Percentiles rank a stretch among this genome's conserved stretches.
phyloP scores from a whole-genome alignment of 2,329 filamentous ascomycete genomes.

The Arthrocladium fulminans region DNA sequence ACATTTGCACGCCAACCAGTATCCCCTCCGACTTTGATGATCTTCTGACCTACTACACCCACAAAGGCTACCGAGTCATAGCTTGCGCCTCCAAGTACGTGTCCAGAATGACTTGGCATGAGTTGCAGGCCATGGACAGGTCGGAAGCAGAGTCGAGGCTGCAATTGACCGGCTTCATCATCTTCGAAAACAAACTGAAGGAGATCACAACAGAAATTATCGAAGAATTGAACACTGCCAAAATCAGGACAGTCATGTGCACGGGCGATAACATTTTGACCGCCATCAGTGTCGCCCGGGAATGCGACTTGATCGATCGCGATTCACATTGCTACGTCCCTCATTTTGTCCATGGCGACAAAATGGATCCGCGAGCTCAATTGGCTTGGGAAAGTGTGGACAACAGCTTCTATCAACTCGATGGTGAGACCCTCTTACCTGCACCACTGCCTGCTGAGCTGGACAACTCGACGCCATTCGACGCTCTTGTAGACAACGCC shows the following conservation, averaged over 20 bases:
- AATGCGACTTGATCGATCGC: slow-evolving; percentile 73
- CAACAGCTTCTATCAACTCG: slow-evolving; percentile 65
- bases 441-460: slow-evolving; percentile 58
- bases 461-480: slow-evolving; percentile 78
- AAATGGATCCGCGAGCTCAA: slow-evolving; percentile 61
- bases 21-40: slow-evolving; percentile 87
- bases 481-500: slow-evolving; percentile 69
- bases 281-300: slow-evolving; percentile 86
- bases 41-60: slow-evolving; percentile 79
- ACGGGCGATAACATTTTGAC: slow-evolving; percentile 97
- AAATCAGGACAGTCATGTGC: slow-evolving; percentile 88
- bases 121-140: slow-evolving; percentile 87
- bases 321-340: slow-evolving; percentile 87
- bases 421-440: slow-evolving; percentile 70
- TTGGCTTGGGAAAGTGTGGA: slow-evolving; percentile 94
- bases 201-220: slow-evolving; percentile 73
- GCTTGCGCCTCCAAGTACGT: slow-evolving; percentile 87
- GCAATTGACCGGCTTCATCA: slow-evolving; percentile 89
- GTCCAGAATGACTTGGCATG: slow-evolving; percentile 81
- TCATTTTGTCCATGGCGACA: slow-evolving; percentile 70
- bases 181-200: slow-evolving; percentile 98
- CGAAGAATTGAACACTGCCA: slow-evolving; percentile 69
- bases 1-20: slow-evolving; percentile 76
- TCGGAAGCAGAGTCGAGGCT: slow-evolving; percentile 73
- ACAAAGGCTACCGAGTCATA: slow-evolving; percentile 92